Evolutionary conservation across 805 yeast genomes (phyloP), one percentile per base, ranked within the genome.

Genomic region (Nakazawaea ambrosiae): DNA sequence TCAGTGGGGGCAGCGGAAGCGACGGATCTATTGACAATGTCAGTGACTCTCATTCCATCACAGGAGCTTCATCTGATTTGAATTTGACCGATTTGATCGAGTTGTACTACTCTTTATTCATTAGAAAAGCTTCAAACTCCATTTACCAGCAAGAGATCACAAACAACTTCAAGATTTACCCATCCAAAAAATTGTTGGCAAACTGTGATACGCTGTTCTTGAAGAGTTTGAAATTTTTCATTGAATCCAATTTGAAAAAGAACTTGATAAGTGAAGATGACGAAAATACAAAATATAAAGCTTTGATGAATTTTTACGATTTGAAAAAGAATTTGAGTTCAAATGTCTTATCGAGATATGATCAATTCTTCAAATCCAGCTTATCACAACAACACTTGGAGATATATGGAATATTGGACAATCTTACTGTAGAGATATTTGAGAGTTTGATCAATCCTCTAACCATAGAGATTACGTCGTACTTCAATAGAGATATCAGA

Each of bases 291-390:
- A 61, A 63, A 46, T 49, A 73, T 27, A 34, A 24, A 33, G 68
- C 81, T 0, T 52, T 79, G 30, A 68, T 78, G 30, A 80, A 79
- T 47, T 53, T 81, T 33, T 68, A 66, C 31, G 65, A 64, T 33
- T 55, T 81, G 22, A 60, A 69, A 23, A 58, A 57, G 17, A 53
- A 48, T 3, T 61, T 73, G 2, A 59, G 81, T 19, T 79, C 83
- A 1, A 51, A 56, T 17, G 54, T 76, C 15, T 50, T 77, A 11
- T 65, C 63, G 33, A 57, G 58, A 36, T 78, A 74, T 49, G 81
- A 78, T 45, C 49, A 58, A 5, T 60, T 61, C 2, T 77, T 79
- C 44, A 69, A 68, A 28, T 60, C 72, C 15, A 60, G 65, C 8
- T 46, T 73, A 20, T 56, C 65, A 5, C 60, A 63, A 5, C 61